Percentiles rank a stretch among this genome's conserved stretches.
Evolutionary conservation across 371 early-diverging fungal genomes (phyloP).

Genomic region (Apophysomyces elegans): DNA sequence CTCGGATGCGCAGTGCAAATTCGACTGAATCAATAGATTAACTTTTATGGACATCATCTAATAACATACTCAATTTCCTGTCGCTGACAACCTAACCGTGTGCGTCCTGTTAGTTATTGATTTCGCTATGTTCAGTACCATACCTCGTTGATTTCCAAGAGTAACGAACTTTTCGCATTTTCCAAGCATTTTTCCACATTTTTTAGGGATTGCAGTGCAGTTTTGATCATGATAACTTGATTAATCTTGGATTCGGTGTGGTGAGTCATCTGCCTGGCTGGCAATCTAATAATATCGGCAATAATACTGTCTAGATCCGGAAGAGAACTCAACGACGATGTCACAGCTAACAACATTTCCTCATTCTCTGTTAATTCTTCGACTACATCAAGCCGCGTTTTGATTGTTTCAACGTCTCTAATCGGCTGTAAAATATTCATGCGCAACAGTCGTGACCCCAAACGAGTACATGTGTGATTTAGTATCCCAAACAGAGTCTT

Average conservation of each 20-base stretch:
- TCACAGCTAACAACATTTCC: slow-evolving; percentile 42
- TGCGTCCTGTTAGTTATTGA: no score
- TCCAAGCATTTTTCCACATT: slow-evolving; percentile 39
- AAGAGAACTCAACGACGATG: slow-evolving; percentile 27
- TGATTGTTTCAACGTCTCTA: slow-evolving; percentile 35
- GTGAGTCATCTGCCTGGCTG: slow-evolving; percentile 36
- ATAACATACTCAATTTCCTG: slow-evolving; percentile 24
- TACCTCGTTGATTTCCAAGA: slow-evolving; percentile 42
- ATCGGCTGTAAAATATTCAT: slow-evolving; percentile 77
- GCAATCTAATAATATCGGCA: slow-evolving; percentile 28
- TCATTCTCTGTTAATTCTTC: slow-evolving; percentile 45
- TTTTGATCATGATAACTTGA: slow-evolving; percentile 72
- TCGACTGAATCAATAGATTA: slow-evolving; percentile 14
- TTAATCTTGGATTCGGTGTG: slow-evolving; percentile 76
- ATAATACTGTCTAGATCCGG: slow-evolving; percentile 37
- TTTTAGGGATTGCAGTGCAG: slow-evolving; percentile 51
- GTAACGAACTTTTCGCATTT: slow-evolving; percentile 38
- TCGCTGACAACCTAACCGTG: slow-evolving; percentile 32
- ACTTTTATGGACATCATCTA: not conserved
- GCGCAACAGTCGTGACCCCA: slow-evolving; percentile 78
- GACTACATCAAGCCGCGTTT: slow-evolving; percentile 57
- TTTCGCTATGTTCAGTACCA: not conserved
- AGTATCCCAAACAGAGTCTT: slow-evolving; percentile 61
- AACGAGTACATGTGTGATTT: slow-evolving; percentile 67
- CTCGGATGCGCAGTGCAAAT: slow-evolving; percentile 49